phyloP scores from a whole-genome alignment of 495 filamentous ascomycete species.

The Aspergillus haitiensis region DNA sequence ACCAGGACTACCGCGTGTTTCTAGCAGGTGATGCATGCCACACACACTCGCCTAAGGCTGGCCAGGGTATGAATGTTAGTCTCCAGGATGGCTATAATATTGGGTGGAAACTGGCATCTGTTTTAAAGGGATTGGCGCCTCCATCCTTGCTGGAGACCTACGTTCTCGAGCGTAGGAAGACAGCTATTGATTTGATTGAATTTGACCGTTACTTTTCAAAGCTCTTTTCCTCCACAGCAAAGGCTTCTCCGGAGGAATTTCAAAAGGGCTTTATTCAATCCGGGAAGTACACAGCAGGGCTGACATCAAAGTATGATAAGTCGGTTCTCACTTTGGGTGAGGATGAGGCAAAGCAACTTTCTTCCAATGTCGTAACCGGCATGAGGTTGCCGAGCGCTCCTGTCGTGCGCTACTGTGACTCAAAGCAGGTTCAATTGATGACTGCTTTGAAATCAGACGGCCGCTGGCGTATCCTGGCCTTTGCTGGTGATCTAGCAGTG shows the following conservation, averaged over 20 bases:
- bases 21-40: slow-evolving; percentile 62
- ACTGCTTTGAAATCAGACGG: slow-evolving; percentile 55
- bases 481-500: slow-evolving; percentile 54
- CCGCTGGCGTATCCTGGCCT: slow-evolving; percentile 58
- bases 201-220: slow-evolving; percentile 69
- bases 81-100: slow-evolving; percentile 63
- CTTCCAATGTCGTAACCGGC: slow-evolving; percentile 51
- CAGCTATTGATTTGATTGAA: slow-evolving; percentile 68
- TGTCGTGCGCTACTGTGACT: slow-evolving; percentile 61
- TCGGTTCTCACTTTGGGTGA: slow-evolving; percentile 46
- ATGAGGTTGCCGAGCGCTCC: slow-evolving; percentile 60
- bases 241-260: slow-evolving; percentile 45
- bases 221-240: slow-evolving; percentile 53
- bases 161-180: slow-evolving; percentile 63
- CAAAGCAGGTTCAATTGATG: slow-evolving; percentile 55
- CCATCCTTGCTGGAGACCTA: slow-evolving; percentile 66
- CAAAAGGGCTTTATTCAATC: slow-evolving; percentile 60
- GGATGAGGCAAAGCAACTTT: slow-evolving; percentile 32
- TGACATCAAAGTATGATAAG: slow-evolving; percentile 57
- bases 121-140: slow-evolving; percentile 58
- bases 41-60: slow-evolving; percentile 63
- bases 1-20: slow-evolving; percentile 53
- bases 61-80: slow-evolving; percentile 55
- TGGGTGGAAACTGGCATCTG: slow-evolving; percentile 74
- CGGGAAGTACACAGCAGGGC: slow-evolving; percentile 63